Evolutionary conservation across 2,329 filamentous ascomycete genomes (phyloP).

Genomic region (Aureobasidium sp.): DNA sequence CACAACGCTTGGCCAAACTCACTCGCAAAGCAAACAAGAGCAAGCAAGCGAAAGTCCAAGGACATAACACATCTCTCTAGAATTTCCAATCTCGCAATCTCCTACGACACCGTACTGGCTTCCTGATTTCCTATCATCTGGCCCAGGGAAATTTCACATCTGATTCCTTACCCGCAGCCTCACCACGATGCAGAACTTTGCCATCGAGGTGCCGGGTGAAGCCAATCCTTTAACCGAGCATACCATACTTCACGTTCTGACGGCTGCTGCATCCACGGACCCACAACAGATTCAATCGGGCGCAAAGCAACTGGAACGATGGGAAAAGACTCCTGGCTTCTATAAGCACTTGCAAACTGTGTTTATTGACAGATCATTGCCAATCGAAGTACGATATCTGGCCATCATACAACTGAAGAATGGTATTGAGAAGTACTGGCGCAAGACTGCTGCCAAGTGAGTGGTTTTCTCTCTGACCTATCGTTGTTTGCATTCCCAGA

Average conservation of each 20-base stretch:
- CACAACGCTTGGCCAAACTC: background rate
- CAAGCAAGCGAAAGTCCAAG: background rate
- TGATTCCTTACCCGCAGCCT: background rate
- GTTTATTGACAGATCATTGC: constrained; percentile 72
- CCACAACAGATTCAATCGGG: constrained; percentile 45
- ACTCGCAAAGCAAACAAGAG: background rate
- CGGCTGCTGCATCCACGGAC: constrained; percentile 41
- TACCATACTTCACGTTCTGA: constrained; percentile 42
- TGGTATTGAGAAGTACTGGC: constrained; percentile 92
- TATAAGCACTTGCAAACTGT: constrained; percentile 52
- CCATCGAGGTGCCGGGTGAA: constrained; percentile 71
- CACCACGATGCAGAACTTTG: constrained; percentile 22
- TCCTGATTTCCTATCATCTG: too few relatives aligned
- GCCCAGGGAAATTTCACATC: background rate
- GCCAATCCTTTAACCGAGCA: constrained; percentile 52
- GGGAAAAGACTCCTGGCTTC: constrained; percentile 43
- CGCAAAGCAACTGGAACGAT: constrained; percentile 46
- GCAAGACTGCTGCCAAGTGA: constrained; percentile 65
- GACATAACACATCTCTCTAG: background rate
- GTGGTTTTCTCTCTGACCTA: constrained; percentile 11
- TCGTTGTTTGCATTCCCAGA: background rate
- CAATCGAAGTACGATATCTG: constrained; percentile 73
- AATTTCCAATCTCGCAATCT: background rate
- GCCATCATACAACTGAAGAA: constrained; percentile 94
- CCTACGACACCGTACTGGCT: too few relatives aligned